These are phyloP conservation scores for Aschersonia sp. DNA, from an alignment of 2,329 filamentous ascomycete species.

Conservation along the genomic window DNA sequence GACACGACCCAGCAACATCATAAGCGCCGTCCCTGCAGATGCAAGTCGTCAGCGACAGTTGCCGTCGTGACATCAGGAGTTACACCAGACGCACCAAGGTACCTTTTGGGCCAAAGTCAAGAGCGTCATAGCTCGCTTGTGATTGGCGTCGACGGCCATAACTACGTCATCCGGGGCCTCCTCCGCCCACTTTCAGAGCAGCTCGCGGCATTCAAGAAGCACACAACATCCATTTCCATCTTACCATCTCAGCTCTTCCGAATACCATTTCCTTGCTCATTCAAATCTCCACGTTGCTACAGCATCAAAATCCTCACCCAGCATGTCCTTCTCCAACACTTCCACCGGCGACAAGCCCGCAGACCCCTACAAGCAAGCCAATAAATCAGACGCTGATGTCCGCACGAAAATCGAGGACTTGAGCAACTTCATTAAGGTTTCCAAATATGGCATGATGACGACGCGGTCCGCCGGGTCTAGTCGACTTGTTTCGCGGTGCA, in stretches of 20 bases:
- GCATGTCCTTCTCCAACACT: constrained; percentile 36
- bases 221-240: background rate
- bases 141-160: background rate
- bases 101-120: background rate
- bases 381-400: constrained; percentile 46
- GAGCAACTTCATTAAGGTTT: constrained; percentile 50
- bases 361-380: constrained; percentile 71
- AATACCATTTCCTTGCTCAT: no score
- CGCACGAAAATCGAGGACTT: constrained; percentile 68
- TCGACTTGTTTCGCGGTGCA: constrained; percentile 64
- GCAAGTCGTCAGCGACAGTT: background rate
- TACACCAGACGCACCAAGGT: background rate
- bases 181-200: no score
- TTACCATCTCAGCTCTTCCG: background rate
- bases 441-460: constrained; percentile 85
- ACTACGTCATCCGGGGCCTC: background rate
- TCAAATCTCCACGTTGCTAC: background rate
- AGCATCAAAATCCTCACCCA: background rate
- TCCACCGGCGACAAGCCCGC: constrained; percentile 46
- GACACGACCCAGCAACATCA: no score
- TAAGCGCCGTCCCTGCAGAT: background rate
- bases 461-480: constrained; percentile 53
- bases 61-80: background rate
- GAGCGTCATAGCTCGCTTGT: background rate
- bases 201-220: no score